Base-by-base conservation (phyloP, 352 stramenopile genomes). In the Globisporangium lucens region DNA sequence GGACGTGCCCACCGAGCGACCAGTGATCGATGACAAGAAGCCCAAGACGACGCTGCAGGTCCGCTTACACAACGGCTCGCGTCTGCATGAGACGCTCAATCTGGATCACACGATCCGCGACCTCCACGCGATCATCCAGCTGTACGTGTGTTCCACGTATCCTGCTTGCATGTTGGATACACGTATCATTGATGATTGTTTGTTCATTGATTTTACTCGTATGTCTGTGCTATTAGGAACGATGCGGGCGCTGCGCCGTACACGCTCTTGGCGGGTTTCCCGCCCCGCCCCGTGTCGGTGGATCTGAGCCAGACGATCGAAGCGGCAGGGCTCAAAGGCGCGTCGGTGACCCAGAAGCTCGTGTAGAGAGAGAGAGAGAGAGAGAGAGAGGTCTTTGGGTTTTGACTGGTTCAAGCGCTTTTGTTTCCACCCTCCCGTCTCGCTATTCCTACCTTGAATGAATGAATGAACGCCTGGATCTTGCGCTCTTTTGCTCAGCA, bases 301-400 rank as follows among this genome's bases (percentile, higher is more conserved):
- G 83, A 98, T 71, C 76, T 96, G 65, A 76, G 80, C 20, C 77
- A 85, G 67, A 98, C 91, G 7, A 85, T 99, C 59, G 89, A 98
- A 35, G 82, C 82, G 22, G 94, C 94, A 2, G 94, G 94, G 27
- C 83, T 99, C 38, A 97, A 97, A 73, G 92, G 91, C 30, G 90
- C 93, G 9, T 85, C 93, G 57, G 78, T 99, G 61, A 97, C 90
- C 17, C 83, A 98, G 73, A 98, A 98, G 75, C 83, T 97, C 69
- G 89, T 88, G 53, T 95, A 89, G 69, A 58, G 10, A 46, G 38
- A 46, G 36, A 43, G 30, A 33, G 30, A 33, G 24, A 24, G 24
- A 38, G 33, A 38, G 35, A 41, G 35, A 46, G 49, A 35, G 24
- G 22, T 35, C 51, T 35, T 56, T n/a, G 27, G 12, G 9, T 33